Conservation (phyloP, 257 asterid genomes). For the Marsdenia floribunda region DNA sequence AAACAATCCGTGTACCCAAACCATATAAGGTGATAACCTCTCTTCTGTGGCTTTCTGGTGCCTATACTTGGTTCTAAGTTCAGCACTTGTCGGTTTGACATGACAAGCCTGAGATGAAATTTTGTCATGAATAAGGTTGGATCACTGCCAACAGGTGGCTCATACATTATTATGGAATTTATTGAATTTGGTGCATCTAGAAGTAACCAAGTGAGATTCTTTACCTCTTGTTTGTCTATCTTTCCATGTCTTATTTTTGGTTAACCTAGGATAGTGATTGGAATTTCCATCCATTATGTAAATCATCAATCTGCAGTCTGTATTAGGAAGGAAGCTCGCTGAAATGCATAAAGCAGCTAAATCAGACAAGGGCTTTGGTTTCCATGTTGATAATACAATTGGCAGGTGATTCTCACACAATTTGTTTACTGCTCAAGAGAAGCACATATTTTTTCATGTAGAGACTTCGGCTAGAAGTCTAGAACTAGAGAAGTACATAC, state of each 20-base stretch:
- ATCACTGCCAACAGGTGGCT: conserved; percentile 77
- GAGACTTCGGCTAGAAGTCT: not conserved
- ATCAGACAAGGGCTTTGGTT: conserved; percentile 76
- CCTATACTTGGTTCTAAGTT: not conserved
- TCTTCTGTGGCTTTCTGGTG: not conserved
- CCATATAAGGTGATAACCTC: conserved; percentile 56
- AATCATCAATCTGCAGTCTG: conserved; percentile 61
- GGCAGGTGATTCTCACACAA: conserved; percentile 58
- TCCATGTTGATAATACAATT: conserved; percentile 81
- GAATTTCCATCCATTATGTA: conserved; percentile 15
- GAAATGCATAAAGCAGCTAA: conserved; percentile 91
- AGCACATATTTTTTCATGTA: not conserved
- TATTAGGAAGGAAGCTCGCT: conserved; percentile 92
- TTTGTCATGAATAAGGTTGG: conserved; percentile 53
- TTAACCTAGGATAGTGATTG: conserved; percentile 7
- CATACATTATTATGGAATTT: conserved; percentile 87
- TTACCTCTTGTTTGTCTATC: conserved; percentile 1
- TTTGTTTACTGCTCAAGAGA: not conserved
- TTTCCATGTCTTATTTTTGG: not conserved
- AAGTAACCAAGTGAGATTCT: conserved; percentile 53
- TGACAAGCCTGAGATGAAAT: not conserved
- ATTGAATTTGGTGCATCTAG: conserved; percentile 79
- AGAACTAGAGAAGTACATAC: not conserved
- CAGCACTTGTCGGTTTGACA: not conserved
- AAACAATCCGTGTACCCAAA: conserved; percentile 77